phyloP scores from a whole-genome alignment of 352 stramenopile species.

The Aphanomyces astaci region DNA sequence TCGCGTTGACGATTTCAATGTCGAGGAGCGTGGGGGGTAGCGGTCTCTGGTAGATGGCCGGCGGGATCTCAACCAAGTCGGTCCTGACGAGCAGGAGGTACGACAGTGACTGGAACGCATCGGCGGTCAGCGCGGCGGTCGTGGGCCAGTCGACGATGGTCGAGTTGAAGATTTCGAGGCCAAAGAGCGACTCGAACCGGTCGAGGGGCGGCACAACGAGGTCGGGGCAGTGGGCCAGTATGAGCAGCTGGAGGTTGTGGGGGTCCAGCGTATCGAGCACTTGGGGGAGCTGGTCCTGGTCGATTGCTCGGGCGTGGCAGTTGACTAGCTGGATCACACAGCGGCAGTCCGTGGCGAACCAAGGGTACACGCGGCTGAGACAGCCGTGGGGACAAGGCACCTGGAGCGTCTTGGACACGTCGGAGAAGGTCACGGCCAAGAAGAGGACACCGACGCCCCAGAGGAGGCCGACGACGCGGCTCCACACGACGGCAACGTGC shows the following conservation, averaged over 20 bases:
- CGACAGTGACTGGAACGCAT: neutral
- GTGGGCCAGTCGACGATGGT: constrained; percentile 20
- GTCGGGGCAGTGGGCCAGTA: neutral
- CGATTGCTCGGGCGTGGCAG: neutral
- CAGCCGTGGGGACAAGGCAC: neutral
- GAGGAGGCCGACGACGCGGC: neutral
- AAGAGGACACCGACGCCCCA: neutral
- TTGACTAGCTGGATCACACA: constrained; percentile 2
- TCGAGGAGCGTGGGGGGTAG: neutral
- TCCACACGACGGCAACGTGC: neutral
- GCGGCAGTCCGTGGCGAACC: neutral
- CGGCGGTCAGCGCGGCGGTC: neutral
- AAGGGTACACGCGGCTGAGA: neutral
- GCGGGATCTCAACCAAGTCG: neutral
- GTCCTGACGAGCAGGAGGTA: neutral
- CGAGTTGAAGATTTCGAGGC: constrained; percentile 25
- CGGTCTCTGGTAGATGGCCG: neutral
- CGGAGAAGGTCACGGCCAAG: neutral
- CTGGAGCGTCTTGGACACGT: neutral
- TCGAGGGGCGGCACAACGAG: neutral
- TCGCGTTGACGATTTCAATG: neutral
- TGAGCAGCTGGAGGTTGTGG: neutral
- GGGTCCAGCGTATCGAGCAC: neutral
- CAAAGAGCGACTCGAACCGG: constrained; percentile 21
- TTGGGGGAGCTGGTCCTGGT: neutral